A percentile compares a stretch with the other conserved stretches of the same genome.
These are phyloP conservation scores for Senna tora DNA, from an alignment of 306 rosid genomes.

Conservation along the genomic window DNA sequence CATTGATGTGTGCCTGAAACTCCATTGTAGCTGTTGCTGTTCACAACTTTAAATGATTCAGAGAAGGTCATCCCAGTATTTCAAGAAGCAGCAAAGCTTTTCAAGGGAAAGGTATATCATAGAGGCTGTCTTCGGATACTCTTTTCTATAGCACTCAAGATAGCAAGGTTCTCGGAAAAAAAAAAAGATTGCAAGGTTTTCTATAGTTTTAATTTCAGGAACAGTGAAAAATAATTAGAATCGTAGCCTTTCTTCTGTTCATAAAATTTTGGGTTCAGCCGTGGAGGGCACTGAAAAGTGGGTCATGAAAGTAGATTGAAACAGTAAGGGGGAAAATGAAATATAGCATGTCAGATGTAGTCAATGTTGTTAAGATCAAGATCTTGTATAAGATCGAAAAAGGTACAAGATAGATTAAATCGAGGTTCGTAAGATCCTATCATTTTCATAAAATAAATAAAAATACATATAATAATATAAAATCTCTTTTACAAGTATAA, in stretches of 20 bases:
- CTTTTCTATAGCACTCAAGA: conserved; percentile 18
- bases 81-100: conserved; percentile 75
- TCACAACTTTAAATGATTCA: conserved; percentile 73
- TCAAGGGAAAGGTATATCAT: conserved; percentile 88
- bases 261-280: not conserved
- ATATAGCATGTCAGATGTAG: conserved; percentile 18
- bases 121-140: conserved; percentile 7
- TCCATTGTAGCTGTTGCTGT: conserved; percentile 68
- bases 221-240: conserved; percentile 12
- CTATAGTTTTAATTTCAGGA: conserved; percentile 19
- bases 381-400: no score
- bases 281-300: conserved; percentile 6
- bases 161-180: no score
- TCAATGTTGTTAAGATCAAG: no score
- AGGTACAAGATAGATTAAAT: no score
- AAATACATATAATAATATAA: no score
- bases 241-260: not conserved
- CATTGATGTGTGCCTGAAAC: conserved; percentile 32
- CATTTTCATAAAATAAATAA: no score
- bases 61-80: conserved; percentile 69
- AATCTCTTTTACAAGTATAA: no score
- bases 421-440: no score
- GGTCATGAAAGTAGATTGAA: conserved; percentile 22
- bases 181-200: conserved; percentile 16
- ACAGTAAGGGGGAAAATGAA: not conserved